Conservation (phyloP, 345 rosid species). For the Brassica rapa region DNA sequence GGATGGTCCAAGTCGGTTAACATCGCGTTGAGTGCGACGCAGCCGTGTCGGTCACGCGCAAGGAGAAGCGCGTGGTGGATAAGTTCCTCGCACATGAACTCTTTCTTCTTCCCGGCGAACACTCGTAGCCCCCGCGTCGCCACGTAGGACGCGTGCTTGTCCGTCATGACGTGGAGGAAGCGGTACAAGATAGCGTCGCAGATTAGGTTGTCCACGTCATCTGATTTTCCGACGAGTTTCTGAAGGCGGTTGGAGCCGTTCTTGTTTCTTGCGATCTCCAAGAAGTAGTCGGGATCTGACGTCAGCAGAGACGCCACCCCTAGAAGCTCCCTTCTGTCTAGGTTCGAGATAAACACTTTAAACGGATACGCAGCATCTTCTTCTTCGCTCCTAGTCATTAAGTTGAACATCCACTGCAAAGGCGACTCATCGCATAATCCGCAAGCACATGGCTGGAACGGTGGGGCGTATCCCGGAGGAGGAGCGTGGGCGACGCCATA, state of each 20-base stretch:
- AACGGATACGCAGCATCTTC: neutral
- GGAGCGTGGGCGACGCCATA: neutral
- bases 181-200: neutral
- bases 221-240: conserved; percentile 7
- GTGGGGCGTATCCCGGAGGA: neutral
- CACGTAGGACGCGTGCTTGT: conserved; percentile 16
- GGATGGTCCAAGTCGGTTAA: conserved; percentile 14
- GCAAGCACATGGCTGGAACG: neutral
- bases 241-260: conserved; percentile 19
- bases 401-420: neutral
- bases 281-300: conserved; percentile 7
- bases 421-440: neutral
- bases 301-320: conserved; percentile 10
- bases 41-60: conserved; percentile 13
- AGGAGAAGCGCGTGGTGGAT: neutral
- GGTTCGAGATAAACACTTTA: neutral
- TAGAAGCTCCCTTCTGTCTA: neutral
- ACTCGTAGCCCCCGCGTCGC: neutral
- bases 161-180: conserved; percentile 12
- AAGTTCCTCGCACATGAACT: neutral
- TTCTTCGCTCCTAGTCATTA: neutral
- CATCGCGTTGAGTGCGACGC: conserved; percentile 21
- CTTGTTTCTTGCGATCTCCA: neutral
- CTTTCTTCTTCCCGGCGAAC: conserved; percentile 3
- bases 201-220: neutral